These are phyloP conservation scores for Diplodia intermedia DNA, from an alignment of 2,329 filamentous ascomycete species.

Conservation along the genomic window DNA sequence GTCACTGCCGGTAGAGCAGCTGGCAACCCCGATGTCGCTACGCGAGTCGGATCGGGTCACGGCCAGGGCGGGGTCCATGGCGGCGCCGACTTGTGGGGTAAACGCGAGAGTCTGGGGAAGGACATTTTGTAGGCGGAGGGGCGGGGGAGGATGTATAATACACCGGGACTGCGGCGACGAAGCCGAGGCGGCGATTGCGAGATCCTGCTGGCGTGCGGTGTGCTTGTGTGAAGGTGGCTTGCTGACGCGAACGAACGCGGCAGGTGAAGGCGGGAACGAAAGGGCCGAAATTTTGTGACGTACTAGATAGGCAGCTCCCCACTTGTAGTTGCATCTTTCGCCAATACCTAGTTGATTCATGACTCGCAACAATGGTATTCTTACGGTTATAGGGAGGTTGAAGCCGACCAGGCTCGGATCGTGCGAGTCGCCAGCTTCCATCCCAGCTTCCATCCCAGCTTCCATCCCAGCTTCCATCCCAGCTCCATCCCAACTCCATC, in stretches of 20 bases:
- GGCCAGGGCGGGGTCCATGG: not conserved
- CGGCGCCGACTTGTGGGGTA: not conserved
- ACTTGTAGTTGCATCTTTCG: not conserved
- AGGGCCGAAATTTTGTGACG: not conserved
- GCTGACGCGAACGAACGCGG: not conserved
- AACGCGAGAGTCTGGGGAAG: not conserved
- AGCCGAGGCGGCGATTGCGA: constrained; percentile 9
- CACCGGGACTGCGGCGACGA: not conserved
- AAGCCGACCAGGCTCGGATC: not conserved
- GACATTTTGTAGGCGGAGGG: not conserved
- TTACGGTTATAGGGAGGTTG: constrained; percentile 4
- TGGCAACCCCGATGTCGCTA: constrained; percentile 2
- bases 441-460: too few relatives aligned
- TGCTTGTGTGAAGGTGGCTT: constrained; percentile 22
- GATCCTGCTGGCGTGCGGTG: not conserved
- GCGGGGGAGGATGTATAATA: not conserved
- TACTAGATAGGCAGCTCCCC: too few relatives aligned
- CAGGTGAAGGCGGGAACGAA: not conserved
- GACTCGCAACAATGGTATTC: not conserved
- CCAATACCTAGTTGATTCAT: not conserved
- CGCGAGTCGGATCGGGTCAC: not conserved
- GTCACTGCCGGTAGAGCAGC: not conserved
- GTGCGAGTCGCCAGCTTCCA: not conserved
- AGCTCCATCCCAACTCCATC: too few relatives aligned
- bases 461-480: not conserved